phyloP scores from a whole-genome alignment of 2,329 filamentous ascomycete species.

The Venturia effusa region DNA sequence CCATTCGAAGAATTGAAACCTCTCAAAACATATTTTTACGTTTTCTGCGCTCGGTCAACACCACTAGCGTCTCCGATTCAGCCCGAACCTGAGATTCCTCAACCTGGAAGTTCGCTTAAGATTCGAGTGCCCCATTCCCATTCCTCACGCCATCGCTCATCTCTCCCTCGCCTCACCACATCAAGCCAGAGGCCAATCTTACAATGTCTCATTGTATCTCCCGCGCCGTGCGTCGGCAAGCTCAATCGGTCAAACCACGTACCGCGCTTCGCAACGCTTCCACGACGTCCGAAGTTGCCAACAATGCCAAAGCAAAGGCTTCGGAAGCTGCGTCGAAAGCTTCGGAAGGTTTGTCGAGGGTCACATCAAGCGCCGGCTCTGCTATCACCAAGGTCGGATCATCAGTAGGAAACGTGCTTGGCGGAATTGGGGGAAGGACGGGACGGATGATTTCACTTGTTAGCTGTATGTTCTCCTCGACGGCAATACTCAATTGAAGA shows the following conservation, averaged over 20 bases:
- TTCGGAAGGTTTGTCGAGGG: conserved; percentile 70
- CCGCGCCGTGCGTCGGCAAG: conserved; percentile 34
- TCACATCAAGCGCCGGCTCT: conserved; percentile 68
- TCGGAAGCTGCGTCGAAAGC: conserved; percentile 48
- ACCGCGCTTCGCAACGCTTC: conserved; percentile 38
- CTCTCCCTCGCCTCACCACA: neutral
- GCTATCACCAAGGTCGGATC: conserved; percentile 52
- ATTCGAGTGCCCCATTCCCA: too few species aligned
- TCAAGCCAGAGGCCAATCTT: conserved; percentile 8
- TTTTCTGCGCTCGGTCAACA: too few species aligned
- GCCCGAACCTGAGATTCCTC: neutral
- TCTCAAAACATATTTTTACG: too few species aligned
- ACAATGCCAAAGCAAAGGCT: conserved; percentile 35
- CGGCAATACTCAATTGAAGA: neutral
- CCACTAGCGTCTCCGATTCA: neutral
- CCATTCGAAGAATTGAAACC: too few species aligned
- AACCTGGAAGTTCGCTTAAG: neutral
- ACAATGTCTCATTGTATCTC: conserved; percentile 38
- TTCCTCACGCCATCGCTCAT: neutral
- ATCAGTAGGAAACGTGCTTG: conserved; percentile 49
- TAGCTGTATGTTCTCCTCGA: conserved; percentile 58
- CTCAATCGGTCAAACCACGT: conserved; percentile 28
- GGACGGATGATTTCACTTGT: conserved; percentile 68
- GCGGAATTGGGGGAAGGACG: conserved; percentile 72
- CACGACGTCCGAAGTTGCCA: conserved; percentile 35